phyloP scores from a whole-genome alignment of 2,329 filamentous ascomycete species.

The Chrysosporium queenslandicum region DNA sequence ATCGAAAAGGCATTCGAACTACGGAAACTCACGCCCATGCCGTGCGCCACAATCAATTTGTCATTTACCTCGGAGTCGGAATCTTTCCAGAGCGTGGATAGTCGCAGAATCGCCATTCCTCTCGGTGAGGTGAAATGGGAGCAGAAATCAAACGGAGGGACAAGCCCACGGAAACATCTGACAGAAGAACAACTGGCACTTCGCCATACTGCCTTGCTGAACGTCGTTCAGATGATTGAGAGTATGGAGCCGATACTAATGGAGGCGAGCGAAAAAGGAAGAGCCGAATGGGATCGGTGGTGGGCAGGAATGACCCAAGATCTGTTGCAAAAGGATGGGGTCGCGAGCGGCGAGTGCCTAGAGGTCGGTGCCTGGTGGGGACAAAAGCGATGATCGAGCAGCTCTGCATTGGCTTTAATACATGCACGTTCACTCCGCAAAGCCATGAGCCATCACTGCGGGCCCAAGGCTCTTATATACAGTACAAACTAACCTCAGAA shows the following conservation, averaged over 20 bases:
- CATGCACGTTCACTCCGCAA: neutral
- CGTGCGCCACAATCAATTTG: slow-evolving; percentile 68
- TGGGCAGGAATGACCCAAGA: slow-evolving; percentile 77
- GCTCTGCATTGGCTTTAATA: neutral
- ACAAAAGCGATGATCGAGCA: slow-evolving; percentile 38
- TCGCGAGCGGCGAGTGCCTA: slow-evolving; percentile 74
- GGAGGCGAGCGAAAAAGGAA: slow-evolving; percentile 73
- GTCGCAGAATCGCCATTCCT: slow-evolving; percentile 73
- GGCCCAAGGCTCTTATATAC: neutral
- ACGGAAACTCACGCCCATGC: slow-evolving; percentile 60
- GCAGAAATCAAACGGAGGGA: slow-evolving; percentile 47
- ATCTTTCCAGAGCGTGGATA: slow-evolving; percentile 56
- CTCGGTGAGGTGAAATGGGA: slow-evolving; percentile 81
- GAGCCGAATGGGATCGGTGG: slow-evolving; percentile 90
- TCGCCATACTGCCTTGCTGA: slow-evolving; percentile 67
- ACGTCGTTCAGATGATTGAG: slow-evolving; percentile 73
- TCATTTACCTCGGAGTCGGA: slow-evolving; percentile 73
- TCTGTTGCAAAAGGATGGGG: slow-evolving; percentile 66
- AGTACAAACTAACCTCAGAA: neutral
- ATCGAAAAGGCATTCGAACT: slow-evolving; percentile 63
- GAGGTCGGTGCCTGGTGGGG: slow-evolving; percentile 58
- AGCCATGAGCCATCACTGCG: neutral
- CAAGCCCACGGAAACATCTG: slow-evolving; percentile 41
- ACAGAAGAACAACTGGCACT: slow-evolving; percentile 62
- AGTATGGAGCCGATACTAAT: slow-evolving; percentile 72